phyloP scores from a whole-genome alignment of 202 grass and related monocot genomes.

The Setaria viridis region DNA sequence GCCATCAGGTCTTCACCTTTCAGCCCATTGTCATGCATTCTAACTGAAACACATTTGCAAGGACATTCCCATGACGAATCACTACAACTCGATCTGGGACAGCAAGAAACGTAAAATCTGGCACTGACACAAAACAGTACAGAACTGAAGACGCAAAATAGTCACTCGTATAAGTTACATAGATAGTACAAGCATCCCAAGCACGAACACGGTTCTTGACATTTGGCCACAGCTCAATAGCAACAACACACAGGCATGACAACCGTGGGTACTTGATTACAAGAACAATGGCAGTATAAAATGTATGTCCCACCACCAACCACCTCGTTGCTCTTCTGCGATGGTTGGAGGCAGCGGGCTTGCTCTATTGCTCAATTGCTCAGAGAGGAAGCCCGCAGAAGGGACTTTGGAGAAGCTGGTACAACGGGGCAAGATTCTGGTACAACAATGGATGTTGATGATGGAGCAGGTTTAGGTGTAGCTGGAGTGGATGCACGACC shows the following conservation, averaged over 20 bases:
- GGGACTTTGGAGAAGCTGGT: slow-evolving; percentile 52
- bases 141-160: neutral
- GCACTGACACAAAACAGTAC: neutral
- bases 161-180: slow-evolving; percentile 27
- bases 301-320: slow-evolving; percentile 21
- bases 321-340: slow-evolving; percentile 33
- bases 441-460: slow-evolving; percentile 47
- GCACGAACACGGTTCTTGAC: slow-evolving; percentile 29
- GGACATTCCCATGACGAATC: no score
- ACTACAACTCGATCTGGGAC: neutral
- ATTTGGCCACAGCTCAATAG: slow-evolving; percentile 25
- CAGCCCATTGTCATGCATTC: no score
- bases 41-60: no score
- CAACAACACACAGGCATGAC: slow-evolving; percentile 29
- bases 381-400: slow-evolving; percentile 24
- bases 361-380: slow-evolving; percentile 33
- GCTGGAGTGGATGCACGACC: slow-evolving; percentile 16
- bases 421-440: slow-evolving; percentile 58
- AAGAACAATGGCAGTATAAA: slow-evolving; percentile 11
- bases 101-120: neutral
- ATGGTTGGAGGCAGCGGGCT: slow-evolving; percentile 13
- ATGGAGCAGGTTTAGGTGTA: slow-evolving; percentile 41
- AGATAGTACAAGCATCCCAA: slow-evolving; percentile 38
- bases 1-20: no score
- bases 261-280: slow-evolving; percentile 11